Evolutionary conservation across 768 basidiomycete species (phyloP), one percentile per base, ranked within the genome.

Genomic region (Mycena alexandri): DNA sequence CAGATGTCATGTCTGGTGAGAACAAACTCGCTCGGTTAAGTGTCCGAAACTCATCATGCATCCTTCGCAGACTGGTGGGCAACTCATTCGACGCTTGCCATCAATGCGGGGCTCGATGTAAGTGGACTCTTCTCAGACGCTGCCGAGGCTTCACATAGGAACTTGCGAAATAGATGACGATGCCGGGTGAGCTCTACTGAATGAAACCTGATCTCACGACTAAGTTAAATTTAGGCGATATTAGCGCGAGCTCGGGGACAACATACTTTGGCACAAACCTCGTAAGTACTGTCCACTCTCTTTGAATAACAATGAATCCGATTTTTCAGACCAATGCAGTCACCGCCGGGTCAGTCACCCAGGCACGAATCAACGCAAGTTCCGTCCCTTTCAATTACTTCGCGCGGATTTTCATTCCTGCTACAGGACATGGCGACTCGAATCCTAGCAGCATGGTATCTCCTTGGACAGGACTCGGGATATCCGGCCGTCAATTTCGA

Each of bases 401-500:
- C 17, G n/a, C n/a, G n/a, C 17, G 9, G 38, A 22, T 16, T 14
- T 34, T n/a, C 61, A 42, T 21, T n/a, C 16, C 8, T 54, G 17
- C 14, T 36, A 11, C 51, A 87, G 79, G 89, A 94, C 75, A 85
- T 93, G 84, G 92, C 91, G 0, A 86, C 86, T 3, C 87, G 92
- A 21, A 89, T 93, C 64, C 75, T 93, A 12, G 90, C 91, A 19
- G 84, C 85, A 9, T 93, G 88, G 85, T 86, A 85, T 65, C 78
- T 87, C 14, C 73, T 87, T 17, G 83, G 83, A 19, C 89, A 89
- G 78, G 87, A 92, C 73, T 79, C 79, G 17, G 83, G 80, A 9
- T 92, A 79, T 74, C 89, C 90, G 2, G 77, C 80, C 0, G 83
- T 87, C 59, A 90, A 90, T 79, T 92, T 91, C 76, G 82, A 90